A percentile compares a stretch with the other conserved stretches of the same genome.
Evolutionary conservation across 2,329 filamentous ascomycete genomes (phyloP).

Genomic region (Cercospora sojina): DNA sequence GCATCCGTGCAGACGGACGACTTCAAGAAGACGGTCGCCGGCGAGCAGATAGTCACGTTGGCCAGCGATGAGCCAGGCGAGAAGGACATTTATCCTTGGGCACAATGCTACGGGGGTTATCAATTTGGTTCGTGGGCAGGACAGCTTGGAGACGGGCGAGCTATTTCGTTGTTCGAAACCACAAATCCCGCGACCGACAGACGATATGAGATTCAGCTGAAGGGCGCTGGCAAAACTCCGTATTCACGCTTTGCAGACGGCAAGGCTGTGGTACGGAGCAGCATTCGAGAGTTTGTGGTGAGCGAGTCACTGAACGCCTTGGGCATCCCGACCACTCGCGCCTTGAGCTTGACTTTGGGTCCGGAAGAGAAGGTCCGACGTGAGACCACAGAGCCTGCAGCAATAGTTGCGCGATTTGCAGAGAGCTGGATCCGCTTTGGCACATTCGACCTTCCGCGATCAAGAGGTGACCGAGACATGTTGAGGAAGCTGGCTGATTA

Average conservation of each 20-base stretch:
- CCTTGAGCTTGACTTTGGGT: constrained; percentile 75
- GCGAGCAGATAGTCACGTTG: constrained; percentile 80
- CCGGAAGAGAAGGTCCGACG: constrained; percentile 71
- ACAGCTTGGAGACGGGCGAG: constrained; percentile 89
- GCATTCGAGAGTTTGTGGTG: constrained; percentile 90
- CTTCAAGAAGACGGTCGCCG: constrained; percentile 75
- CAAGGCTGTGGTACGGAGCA: constrained; percentile 86
- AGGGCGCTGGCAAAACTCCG: constrained; percentile 88
- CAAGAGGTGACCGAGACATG: constrained; percentile 72
- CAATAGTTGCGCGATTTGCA: constrained; percentile 88
- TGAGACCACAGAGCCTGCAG: constrained; percentile 82
- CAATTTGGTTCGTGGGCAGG: constrained; percentile 81
- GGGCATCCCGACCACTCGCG: constrained; percentile 80
- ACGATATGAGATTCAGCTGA: constrained; percentile 88
- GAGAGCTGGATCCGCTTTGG: constrained; percentile 89
- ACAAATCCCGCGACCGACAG: constrained; percentile 69
- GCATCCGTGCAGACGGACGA: constrained; percentile 69
- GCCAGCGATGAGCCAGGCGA: constrained; percentile 58
- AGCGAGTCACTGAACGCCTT: constrained; percentile 86
- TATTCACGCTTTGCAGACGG: constrained; percentile 97
- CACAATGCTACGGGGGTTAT: constrained; percentile 90
- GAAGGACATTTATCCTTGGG: constrained; percentile 87
- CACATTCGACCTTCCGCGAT: constrained; percentile 90
- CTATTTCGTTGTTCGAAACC: constrained; percentile 89
- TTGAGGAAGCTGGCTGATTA: constrained; percentile 77